phyloP scores from a whole-genome alignment of 495 filamentous ascomycete genomes.

The Lasiosphaeriaceae sp. region DNA sequence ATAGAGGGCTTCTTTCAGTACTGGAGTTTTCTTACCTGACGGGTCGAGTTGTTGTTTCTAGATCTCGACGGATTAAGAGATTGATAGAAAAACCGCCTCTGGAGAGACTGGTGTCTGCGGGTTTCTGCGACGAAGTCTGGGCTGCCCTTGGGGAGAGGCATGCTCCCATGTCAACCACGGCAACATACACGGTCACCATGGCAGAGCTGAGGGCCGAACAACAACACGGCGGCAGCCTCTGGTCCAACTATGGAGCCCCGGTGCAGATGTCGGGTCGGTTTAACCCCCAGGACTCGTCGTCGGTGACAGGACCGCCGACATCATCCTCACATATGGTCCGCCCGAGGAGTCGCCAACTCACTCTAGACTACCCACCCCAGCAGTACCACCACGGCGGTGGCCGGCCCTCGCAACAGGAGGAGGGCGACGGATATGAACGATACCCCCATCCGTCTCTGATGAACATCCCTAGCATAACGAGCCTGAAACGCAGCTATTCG shows the following conservation, averaged over 20 bases:
- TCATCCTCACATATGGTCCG: conserved; percentile 41
- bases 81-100: background rate
- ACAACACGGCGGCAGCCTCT: conserved; percentile 42
- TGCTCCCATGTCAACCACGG: conserved; percentile 51
- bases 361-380: conserved; percentile 30
- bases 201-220: conserved; percentile 53
- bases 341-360: conserved; percentile 36
- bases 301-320: conserved; percentile 33
- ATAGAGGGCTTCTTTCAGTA: background rate
- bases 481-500: conserved; percentile 49
- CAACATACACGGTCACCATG: conserved; percentile 51
- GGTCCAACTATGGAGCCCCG: conserved; percentile 49
- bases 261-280: conserved; percentile 45
- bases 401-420: conserved; percentile 41
- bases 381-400: conserved; percentile 36
- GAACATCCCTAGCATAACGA: conserved; percentile 51
- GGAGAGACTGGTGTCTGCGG: background rate
- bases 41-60: background rate
- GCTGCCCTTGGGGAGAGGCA: conserved; percentile 28
- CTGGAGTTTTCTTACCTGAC: background rate
- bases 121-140: conserved; percentile 17
- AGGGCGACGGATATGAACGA: conserved; percentile 43
- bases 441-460: conserved; percentile 44
- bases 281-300: conserved; percentile 40
- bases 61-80: background rate